Base-by-base conservation (phyloP, 2,329 filamentous ascomycete genomes). In the Thielaviopsis euricoi region DNA sequence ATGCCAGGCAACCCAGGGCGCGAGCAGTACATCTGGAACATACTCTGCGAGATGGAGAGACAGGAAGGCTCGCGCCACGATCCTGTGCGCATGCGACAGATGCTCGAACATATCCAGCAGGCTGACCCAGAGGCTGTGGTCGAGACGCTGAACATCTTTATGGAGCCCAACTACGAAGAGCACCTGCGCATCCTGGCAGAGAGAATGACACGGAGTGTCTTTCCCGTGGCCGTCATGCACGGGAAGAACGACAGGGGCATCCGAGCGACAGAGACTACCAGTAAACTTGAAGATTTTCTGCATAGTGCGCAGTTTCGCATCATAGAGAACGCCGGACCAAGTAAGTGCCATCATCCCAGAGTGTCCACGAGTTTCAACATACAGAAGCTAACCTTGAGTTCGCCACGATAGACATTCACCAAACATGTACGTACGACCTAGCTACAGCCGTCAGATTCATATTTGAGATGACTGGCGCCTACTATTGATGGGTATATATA, bases 21-120 rank as follows among this genome's bases (percentile, higher is more conserved):
- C 13, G 21, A 29, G 6, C 33, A 48, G 22, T 57, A 57, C 23
- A 57, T 53, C 21, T 57, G 56, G 56, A 57, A 53, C 37, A 53
- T 53, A 17, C 52, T 57, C 10, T 57, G 56, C 13, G 56, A 57
- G 33, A 57, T 57, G 23, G 49, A 50, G 10, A 50, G 51, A 22
- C 56, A 57, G 21, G 56, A 57, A 37, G 33, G 50, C 13, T 22
- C 52, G 13, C 22, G 25, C 6, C 22, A 25, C n/a, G 46, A 23
- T 17, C 26, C 22, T n/a, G 40, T 43, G 13, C 48, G 26, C 5
- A n/a, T 57, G 19, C 21, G 17, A 10, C 17, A 52, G 10, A 46
- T 51, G 50, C 29, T 46, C 19, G 26, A 17, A n/a, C 22, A 37
- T 15, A 40, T 48, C 1, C 43, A 26, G 56, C 52, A 37, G 15